Percentiles rank a stretch among this genome's conserved stretches.
Evolutionary conservation across 2,329 filamentous ascomycete genomes (phyloP).

Genomic region (Sphaerulina vaccinii): DNA sequence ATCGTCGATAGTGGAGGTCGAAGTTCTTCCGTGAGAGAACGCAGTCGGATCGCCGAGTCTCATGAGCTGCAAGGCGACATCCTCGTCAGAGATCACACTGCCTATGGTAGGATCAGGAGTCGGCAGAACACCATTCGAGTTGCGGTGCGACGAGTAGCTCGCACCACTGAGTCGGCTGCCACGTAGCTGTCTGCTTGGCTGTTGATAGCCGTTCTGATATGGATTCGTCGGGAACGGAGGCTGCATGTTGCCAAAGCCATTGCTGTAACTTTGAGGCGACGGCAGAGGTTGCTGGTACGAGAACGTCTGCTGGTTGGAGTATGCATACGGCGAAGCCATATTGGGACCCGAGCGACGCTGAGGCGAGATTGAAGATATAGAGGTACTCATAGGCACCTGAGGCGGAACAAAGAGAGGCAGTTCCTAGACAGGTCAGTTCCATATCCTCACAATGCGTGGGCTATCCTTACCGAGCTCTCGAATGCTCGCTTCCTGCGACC

Average conservation of each 20-base stretch:
- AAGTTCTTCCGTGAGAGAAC: conserved; percentile 87
- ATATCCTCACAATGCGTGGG: background rate
- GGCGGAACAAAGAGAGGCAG: conserved; percentile 91
- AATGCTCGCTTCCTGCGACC: conserved; percentile 88
- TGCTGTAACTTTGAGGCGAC: conserved; percentile 73
- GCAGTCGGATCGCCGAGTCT: conserved; percentile 91
- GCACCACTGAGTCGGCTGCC: conserved; percentile 51
- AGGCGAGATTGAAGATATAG: conserved; percentile 94
- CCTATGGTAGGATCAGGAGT: conserved; percentile 97
- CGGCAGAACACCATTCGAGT: conserved; percentile 65
- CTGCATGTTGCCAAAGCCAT: conserved; percentile 22
- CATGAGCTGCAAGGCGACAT: conserved; percentile 96
- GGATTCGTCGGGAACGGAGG: conserved; percentile 27
- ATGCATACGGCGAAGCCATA: conserved; percentile 71
- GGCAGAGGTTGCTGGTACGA: conserved; percentile 73
- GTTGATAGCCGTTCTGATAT: conserved; percentile 26
- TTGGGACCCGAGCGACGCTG: conserved; percentile 75
- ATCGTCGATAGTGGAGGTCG: conserved; percentile 89
- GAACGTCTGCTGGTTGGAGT: conserved; percentile 76
- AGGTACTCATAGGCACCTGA: conserved; percentile 89
- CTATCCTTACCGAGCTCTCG: conserved; percentile 86
- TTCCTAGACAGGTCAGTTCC: conserved; percentile 61
- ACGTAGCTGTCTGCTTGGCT: conserved; percentile 55
- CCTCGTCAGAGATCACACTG: conserved; percentile 96
- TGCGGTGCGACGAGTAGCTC: conserved; percentile 42